Conservation (phyloP, 345 rosid species). For the thale cress (Arabidopsis thaliana) region TAIR10.1 NC_003075.7:9701001-9701500, state of each 20-base stretch:
- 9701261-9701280: constrained; percentile 33
- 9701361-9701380: neutral
- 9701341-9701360: constrained; percentile 17
- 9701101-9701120: constrained; percentile 44
- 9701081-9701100: constrained; percentile 5
- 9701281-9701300: constrained; percentile 46
- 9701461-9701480: constrained; percentile 40
- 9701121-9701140: constrained; percentile 28
- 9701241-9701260: neutral
- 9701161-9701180: neutral
- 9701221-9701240: constrained; percentile 42
- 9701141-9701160: constrained; percentile 8
- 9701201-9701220: constrained; percentile 40
- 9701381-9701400: constrained; percentile 17
- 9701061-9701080: constrained; percentile 7
- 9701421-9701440: constrained; percentile 40
- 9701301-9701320: constrained; percentile 46
- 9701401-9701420: constrained; percentile 35
- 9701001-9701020: constrained; percentile 43
- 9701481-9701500: constrained; percentile 17
- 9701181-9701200: constrained; percentile 15
- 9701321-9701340: constrained; percentile 44
- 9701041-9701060: constrained; percentile 37
- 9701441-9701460: constrained; percentile 45
- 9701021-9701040: constrained; percentile 37